Percentiles rank a stretch among this genome's conserved stretches.
Evolutionary conservation across 495 filamentous ascomycete genomes (phyloP).

Genomic region (Neurospora sp.): DNA sequence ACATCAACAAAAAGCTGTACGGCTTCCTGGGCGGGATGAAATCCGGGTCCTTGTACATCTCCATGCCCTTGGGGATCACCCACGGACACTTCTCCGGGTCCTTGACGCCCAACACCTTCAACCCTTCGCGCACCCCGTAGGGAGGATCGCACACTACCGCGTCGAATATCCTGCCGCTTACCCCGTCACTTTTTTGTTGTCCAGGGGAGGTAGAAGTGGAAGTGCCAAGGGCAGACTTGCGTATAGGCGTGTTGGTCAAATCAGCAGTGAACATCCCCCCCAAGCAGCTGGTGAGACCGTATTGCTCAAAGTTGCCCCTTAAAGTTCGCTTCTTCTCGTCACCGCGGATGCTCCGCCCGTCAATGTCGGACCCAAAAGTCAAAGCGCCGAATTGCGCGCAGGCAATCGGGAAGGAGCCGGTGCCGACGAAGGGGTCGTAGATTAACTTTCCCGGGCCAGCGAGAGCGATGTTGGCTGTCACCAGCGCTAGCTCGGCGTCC

Average conservation of each 20-base stretch:
- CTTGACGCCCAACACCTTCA: constrained; percentile 73
- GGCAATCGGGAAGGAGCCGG: constrained; percentile 79
- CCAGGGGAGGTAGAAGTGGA: background rate
- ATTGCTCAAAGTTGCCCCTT: constrained; percentile 73
- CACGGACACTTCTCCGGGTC: constrained; percentile 51
- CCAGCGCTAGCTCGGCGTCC: constrained; percentile 85
- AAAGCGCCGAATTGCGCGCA: constrained; percentile 81
- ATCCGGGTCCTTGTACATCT: constrained; percentile 61
- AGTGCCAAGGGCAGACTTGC: constrained; percentile 22
- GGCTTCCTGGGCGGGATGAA: constrained; percentile 85
- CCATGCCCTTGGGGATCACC: constrained; percentile 58
- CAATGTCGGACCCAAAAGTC: constrained; percentile 81
- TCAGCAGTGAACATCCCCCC: constrained; percentile 77
- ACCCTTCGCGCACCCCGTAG: constrained; percentile 90
- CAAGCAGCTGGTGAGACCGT: constrained; percentile 52
- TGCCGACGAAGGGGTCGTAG: constrained; percentile 93
- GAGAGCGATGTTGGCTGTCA: constrained; percentile 85
- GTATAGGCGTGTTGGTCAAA: constrained; percentile 77
- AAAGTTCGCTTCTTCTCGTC: constrained; percentile 44
- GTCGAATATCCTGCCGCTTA: constrained; percentile 54
- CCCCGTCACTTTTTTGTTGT: constrained; percentile 7
- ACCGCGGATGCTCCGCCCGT: constrained; percentile 76
- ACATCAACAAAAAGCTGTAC: constrained; percentile 83
- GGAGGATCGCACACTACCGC: constrained; percentile 95
- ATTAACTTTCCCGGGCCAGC: constrained; percentile 73